Evolutionary conservation across 768 basidiomycete species (phyloP), one percentile per base, ranked within the genome.

Genomic region (Kwoniella newhampshirensis): DNA sequence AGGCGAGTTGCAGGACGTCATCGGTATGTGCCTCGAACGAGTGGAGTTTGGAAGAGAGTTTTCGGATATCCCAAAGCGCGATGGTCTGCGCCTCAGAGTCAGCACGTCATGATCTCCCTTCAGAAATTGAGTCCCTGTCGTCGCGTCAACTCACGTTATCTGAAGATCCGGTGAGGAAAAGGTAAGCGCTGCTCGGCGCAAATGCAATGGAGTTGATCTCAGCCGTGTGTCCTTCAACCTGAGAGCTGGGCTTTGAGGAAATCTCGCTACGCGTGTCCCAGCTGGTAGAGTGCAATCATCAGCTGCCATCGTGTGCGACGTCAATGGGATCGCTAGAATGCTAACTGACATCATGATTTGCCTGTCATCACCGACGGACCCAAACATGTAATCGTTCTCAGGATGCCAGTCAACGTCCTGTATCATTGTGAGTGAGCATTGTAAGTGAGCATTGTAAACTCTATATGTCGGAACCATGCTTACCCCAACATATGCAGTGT

Each of bases 391-490:
- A 58, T 91, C 89, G 68, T 87, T 81, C 3, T 81, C 84, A 1
- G 85, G 80, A 76, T 94, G 87, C 96, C 96, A 99, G 67, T 96
- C 92, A 4, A 99, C 93, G 72, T 99, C 96, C 91, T 94, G 59
- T 36, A 28, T n/a, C n/a, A n/a, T n/a, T n/a, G n/a, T n/a, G n/a
- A n/a, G n/a, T n/a, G n/a, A n/a, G n/a, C n/a, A n/a, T n/a, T n/a
- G n/a, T n/a, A n/a, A n/a, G n/a, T n/a, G n/a, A n/a, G n/a, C n/a
- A n/a, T n/a, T n/a, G n/a, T n/a, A n/a, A n/a, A n/a, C n/a, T n/a
- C n/a, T n/a, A n/a, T n/a, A n/a, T n/a, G n/a, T n/a, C 2, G 17
- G 23, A 51, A 12, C 17, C 13, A 3, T 0, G 81, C 88, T 25
- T 76, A 93, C 92, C 28, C 91, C 92, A 50, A 99, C 96, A 32